Percentiles rank a stretch among this genome's conserved stretches.
Conservation (phyloP, 352 stramenopile species). For the Phytopythium delawarense region DNA sequence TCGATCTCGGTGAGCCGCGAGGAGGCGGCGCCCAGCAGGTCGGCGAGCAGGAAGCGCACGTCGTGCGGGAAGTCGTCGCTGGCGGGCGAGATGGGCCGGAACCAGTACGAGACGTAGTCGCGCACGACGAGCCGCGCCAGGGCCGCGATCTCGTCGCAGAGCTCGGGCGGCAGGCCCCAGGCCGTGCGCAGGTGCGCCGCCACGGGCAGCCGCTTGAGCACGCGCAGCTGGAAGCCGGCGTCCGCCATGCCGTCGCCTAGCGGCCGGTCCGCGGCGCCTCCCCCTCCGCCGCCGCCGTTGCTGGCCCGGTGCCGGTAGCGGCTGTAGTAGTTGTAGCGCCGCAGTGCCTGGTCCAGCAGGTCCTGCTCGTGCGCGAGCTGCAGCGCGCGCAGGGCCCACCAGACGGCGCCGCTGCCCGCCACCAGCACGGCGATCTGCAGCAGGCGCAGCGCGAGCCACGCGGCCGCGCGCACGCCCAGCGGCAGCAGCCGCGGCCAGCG, state of each 20-base stretch:
- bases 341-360: slow-evolving; percentile 40
- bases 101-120: slow-evolving; percentile 72
- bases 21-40: slow-evolving; percentile 51
- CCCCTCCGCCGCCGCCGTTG: slow-evolving; percentile 1
- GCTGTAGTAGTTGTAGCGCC: slow-evolving; percentile 49
- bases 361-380: slow-evolving; percentile 65
- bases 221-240: slow-evolving; percentile 45
- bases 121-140: slow-evolving; percentile 42
- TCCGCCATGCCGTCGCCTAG: slow-evolving; percentile 20
- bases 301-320: slow-evolving; percentile 35
- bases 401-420: slow-evolving; percentile 44
- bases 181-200: slow-evolving; percentile 53
- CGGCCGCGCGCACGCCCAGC: slow-evolving; percentile 11
- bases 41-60: slow-evolving; percentile 57
- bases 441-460: slow-evolving; percentile 25
- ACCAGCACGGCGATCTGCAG: slow-evolving; percentile 43
- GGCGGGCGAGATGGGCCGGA: slow-evolving; percentile 41
- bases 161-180: slow-evolving; percentile 43
- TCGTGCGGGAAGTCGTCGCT: slow-evolving; percentile 70
- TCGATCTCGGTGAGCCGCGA: slow-evolving; percentile 67
- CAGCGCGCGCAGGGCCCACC: slow-evolving; percentile 56
- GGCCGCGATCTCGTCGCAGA: slow-evolving; percentile 61
- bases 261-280: too few relatives aligned
- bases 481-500: slow-evolving; percentile 16
- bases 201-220: slow-evolving; percentile 58